Conservation (phyloP, 257 asterid species). For the Forsythia viridissima region DNA sequence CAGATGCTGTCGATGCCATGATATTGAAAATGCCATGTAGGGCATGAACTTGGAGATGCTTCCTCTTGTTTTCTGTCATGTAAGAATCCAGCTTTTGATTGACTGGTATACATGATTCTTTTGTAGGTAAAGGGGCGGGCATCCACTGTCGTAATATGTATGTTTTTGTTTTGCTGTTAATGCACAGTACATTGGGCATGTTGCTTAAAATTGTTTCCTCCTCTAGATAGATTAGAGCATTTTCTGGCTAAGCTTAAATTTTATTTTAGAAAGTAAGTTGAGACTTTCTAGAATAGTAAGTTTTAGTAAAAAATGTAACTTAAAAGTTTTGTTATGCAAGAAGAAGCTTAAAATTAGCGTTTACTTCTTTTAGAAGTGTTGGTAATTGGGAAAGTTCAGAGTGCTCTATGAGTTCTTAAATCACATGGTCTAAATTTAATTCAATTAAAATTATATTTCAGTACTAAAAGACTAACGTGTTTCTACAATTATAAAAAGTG, state of each 20-base stretch:
- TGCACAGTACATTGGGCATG: conserved; percentile 1
- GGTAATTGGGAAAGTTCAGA: no score
- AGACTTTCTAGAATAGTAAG: no score
- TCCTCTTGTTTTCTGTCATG: background rate
- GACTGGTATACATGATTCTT: conserved; percentile 16
- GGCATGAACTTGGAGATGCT: conserved; percentile 4
- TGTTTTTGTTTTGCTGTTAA: conserved; percentile 11
- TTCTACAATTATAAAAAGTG: no score
- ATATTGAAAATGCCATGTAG: conserved; percentile 26
- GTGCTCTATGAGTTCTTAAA: no score
- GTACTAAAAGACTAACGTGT: no score
- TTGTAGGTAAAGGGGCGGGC: background rate
- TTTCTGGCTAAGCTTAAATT: background rate
- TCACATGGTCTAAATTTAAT: no score
- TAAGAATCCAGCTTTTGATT: background rate
- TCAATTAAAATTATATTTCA: no score
- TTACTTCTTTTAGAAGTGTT: no score
- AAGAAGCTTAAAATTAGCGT: no score
- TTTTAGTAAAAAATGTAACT: no score
- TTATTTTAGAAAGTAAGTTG: background rate
- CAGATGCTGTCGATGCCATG: conserved; percentile 18
- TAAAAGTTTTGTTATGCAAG: no score
- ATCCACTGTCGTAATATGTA: background rate
- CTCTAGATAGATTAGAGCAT: background rate
- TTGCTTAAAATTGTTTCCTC: background rate